Evolutionary conservation across 1,139 yeast species (phyloP), one percentile per base, ranked within the genome.

Genomic region (Diutina siamensis): DNA sequence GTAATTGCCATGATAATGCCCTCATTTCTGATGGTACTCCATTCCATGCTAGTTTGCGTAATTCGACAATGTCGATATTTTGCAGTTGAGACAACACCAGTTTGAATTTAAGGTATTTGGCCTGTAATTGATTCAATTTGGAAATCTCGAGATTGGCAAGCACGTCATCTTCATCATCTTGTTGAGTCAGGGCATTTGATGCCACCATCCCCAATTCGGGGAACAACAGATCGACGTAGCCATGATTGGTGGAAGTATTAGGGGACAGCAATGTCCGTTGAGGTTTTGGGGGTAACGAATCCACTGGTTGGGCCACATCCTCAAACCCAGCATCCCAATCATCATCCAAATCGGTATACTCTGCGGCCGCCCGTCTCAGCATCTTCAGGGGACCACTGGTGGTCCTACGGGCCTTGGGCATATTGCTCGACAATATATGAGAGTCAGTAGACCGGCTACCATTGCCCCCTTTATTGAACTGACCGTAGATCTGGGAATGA

Each of bases 261-360:
- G 42, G 19, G 20, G 20, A 9, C 31, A 38, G 20, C 21, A 17
- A 18, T 3, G 36, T 34, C 12, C 19, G 5, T 8, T 15, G 20
- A 10, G 34, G 34, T 31, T 31, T 31, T 10, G 15, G 15, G 4
- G 34, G 34, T 7, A 10, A 10, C 10, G 5, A 7, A 25, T 5
- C 28, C 12, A 13, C 15, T 9, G 34, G 34, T n/a, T 9, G 15
- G 5, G 34, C 15, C 2, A 20, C 65, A 51, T 70, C 83, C 51
- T 83, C 87, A 42, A 87, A 70, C 35, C 80, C 83, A 3, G 95
- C 94, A 58, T 87, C 89, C 97, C 96, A 88, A 60, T 87, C 96
- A 55, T 84, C 95, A 58, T 87, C 96, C 45, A 80, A 61, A 56
- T 85, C 95, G 19, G 74, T 64, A 53, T 77, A 79, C 47, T 61